phyloP scores from a whole-genome alignment of 805 yeast species.

The Kuraishia capsulata region DNA sequence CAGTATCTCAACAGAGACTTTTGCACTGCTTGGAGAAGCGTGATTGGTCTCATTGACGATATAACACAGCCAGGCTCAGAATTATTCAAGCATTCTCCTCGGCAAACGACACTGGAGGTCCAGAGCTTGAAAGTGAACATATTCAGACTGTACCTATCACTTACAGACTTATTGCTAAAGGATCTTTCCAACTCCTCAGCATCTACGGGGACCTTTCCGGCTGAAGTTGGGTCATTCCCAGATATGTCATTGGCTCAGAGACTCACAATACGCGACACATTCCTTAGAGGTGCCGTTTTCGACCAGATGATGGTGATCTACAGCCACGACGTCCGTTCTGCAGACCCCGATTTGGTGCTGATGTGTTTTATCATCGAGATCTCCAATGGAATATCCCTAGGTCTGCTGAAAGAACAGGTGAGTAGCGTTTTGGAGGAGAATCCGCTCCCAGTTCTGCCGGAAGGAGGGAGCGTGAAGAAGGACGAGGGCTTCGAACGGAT shows the following conservation, averaged over 20 bases:
- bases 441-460: not conserved
- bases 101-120: constrained; percentile 1
- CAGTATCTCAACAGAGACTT: constrained; percentile 27
- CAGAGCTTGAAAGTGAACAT: constrained; percentile 11
- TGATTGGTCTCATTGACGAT: constrained; percentile 12
- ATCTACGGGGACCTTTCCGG: not conserved
- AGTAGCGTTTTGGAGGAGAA: constrained; percentile 11
- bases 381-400: constrained; percentile 15
- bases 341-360: constrained; percentile 18
- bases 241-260: not conserved
- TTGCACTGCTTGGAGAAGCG: constrained; percentile 16
- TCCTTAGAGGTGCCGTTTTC: constrained; percentile 14
- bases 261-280: constrained; percentile 2
- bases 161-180: constrained; percentile 19
- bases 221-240: not conserved
- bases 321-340: constrained; percentile 4
- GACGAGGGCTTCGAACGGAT: constrained; percentile 1
- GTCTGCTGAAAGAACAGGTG: constrained; percentile 13
- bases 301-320: constrained; percentile 10
- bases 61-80: constrained; percentile 6
- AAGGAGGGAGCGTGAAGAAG: not conserved
- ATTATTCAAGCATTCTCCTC: not conserved
- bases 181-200: constrained; percentile 3
- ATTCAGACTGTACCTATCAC: constrained; percentile 18
- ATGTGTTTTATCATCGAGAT: constrained; percentile 22